These are phyloP conservation scores for Gastrolobium bilobum DNA, from an alignment of 306 rosid genomes.

Conservation along the genomic window DNA sequence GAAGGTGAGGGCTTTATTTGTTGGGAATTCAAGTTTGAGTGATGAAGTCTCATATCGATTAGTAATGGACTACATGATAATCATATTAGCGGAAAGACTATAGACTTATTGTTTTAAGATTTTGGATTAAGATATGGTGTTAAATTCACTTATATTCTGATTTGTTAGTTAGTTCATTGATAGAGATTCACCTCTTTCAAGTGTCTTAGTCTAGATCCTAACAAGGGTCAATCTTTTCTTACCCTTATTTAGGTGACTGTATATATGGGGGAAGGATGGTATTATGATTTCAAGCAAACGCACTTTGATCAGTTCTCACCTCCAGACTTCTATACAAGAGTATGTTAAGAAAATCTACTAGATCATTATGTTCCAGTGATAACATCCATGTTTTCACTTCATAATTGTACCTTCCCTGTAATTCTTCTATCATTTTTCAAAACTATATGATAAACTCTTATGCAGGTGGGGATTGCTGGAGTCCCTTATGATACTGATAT, in stretches of 20 bases:
- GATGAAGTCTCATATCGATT: background rate
- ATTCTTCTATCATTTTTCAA: constrained; percentile 6
- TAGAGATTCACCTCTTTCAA: background rate
- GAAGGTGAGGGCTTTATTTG: constrained; percentile 64
- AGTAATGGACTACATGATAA: no score
- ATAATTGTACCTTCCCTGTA: constrained; percentile 3
- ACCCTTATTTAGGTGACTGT: constrained; percentile 73
- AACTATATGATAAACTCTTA: constrained; percentile 19
- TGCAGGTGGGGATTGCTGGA: constrained; percentile 62
- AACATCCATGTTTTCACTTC: constrained; percentile 15
- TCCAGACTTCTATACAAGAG: constrained; percentile 97
- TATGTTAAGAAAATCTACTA: constrained; percentile 54
- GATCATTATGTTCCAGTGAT: constrained; percentile 24
- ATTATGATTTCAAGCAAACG: constrained; percentile 73
- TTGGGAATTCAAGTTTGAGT: constrained; percentile 21
- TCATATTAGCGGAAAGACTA: no score
- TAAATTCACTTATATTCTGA: no score
- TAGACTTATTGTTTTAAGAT: no score
- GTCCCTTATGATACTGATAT: constrained; percentile 74
- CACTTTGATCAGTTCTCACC: constrained; percentile 96
- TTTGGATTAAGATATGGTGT: no score
- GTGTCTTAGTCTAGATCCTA: constrained; percentile 33
- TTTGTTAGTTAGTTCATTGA: no score
- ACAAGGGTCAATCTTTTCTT: constrained; percentile 46
- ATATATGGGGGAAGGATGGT: constrained; percentile 98